Evolutionary conservation across 768 basidiomycete genomes (phyloP), one percentile per base, ranked within the genome.

Genomic region (Sistotremastrum suecicum): DNA sequence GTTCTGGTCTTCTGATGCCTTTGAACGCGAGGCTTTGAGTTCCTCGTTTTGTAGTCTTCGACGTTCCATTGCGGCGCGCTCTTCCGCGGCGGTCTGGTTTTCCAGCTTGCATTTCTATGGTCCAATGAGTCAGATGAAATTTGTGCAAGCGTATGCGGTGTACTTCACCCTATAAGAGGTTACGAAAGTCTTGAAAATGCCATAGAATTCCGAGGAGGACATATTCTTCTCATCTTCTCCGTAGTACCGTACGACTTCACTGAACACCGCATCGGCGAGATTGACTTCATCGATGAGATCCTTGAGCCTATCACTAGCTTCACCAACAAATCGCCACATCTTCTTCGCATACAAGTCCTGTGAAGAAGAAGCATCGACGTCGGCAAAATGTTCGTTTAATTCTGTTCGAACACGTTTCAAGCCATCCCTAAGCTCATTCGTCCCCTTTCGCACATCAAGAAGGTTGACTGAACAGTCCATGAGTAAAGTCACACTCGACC

Each of bases 111-210:
- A 92, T 84, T 90, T 92, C 90, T 92, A 53, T 39, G 37, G 30
- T 29, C 39, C 12, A 29, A 39, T 50, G 34, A 50, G 39, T 7
- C 29, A 34, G 39, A 29, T 45, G 39, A 31, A 31, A 30, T 12
- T n/a, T 34, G 11, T 12, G 46, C 33, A 5, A 46, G 36, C 33
- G 37, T 9, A 9, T 20, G 36, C 11, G 36, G 45, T 3, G 36
- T 32, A 58, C 69, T 47, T 51, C 20, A 86, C 86, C 72, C 71
- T 81, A 63, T 92, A 99, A 2, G 91, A 94, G 0, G 83, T 92
- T 30, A 92, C 75, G 55, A 99, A 99, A 2, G 88, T 95, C 66
- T 95, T 91, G 75, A 98, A 97, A 54, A 94, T 80, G 8, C 80
- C 89, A 64, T 89, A 99, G 66, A 98, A 99, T 56, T 97, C 94